These are phyloP conservation scores for Lactifluus rugatus DNA, from an alignment of 768 basidiomycete genomes.

Conservation along the genomic window DNA sequence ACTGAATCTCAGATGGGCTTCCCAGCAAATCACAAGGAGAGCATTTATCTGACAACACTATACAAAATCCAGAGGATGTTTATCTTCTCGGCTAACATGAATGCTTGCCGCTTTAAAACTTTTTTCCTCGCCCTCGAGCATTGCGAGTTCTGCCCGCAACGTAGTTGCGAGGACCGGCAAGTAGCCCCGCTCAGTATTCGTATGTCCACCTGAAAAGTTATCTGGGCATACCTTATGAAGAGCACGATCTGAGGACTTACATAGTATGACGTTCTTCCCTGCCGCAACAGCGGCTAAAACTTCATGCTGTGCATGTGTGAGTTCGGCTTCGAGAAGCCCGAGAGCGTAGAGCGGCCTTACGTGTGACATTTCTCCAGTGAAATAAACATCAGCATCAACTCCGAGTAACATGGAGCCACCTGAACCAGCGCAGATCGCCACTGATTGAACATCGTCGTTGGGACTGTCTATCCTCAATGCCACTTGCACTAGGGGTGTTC, in stretches of 20 bases:
- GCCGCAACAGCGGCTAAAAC: constrained; percentile 70
- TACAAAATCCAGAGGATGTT: constrained; percentile 64
- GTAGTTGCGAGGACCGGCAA: constrained; percentile 63
- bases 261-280: constrained; percentile 75
- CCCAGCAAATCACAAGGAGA: constrained; percentile 1
- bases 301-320: constrained; percentile 54
- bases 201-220: constrained; percentile 61
- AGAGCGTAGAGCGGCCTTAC: constrained; percentile 31
- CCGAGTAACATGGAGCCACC: constrained; percentile 70
- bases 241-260: constrained; percentile 35
- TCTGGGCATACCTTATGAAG: not conserved
- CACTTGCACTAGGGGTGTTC: constrained; percentile 49
- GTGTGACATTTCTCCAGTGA: constrained; percentile 91
- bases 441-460: constrained; percentile 34
- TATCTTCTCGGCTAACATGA: constrained; percentile 61
- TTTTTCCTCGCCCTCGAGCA: constrained; percentile 28
- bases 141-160: constrained; percentile 43
- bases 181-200: constrained; percentile 92
- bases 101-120: constrained; percentile 39
- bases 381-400: constrained; percentile 71
- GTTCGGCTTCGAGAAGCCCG: constrained; percentile 2
- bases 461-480: constrained; percentile 30
- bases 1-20: not conserved
- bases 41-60: constrained; percentile 24
- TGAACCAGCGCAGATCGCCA: constrained; percentile 89